A percentile compares a stretch with the other conserved stretches of the same genome.
These are phyloP conservation scores for Globisporangium solare DNA, from an alignment of 352 stramenopile genomes.

Conservation along the genomic window DNA sequence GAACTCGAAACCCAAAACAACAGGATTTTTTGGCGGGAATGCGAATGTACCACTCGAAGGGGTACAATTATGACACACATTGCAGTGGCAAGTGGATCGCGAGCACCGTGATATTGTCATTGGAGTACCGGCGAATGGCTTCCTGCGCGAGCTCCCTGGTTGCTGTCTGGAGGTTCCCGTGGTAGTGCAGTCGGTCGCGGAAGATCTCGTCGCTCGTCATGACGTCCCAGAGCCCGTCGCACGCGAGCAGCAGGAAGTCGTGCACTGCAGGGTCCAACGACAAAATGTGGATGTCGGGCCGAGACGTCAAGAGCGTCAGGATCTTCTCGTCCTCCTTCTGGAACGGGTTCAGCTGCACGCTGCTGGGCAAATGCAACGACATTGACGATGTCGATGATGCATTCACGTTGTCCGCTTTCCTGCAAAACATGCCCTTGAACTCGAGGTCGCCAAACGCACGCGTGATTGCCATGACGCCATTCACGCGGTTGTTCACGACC, in stretches of 20 bases:
- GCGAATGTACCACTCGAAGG: not conserved
- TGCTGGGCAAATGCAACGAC: conserved; percentile 9
- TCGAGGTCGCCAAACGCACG: conserved; percentile 80
- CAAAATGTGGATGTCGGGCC: conserved; percentile 42
- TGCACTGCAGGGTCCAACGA: conserved; percentile 33
- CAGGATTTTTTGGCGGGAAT: not conserved
- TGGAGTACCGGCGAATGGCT: conserved; percentile 64
- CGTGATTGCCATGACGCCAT: conserved; percentile 83
- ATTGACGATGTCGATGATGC: conserved; percentile 8
- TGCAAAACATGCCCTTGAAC: conserved; percentile 56
- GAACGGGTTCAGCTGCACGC: conserved; percentile 25
- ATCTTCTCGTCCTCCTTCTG: conserved; percentile 48
- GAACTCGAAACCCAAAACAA: conserved; percentile 1
- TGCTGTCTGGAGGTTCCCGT: conserved; percentile 52
- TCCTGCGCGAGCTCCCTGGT: conserved; percentile 72
- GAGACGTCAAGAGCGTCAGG: conserved; percentile 43
- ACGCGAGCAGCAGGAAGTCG: conserved; percentile 72
- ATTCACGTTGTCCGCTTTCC: conserved; percentile 8
- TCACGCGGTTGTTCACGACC: conserved; percentile 81
- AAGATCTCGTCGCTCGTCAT: conserved; percentile 67
- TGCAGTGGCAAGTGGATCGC: conserved; percentile 6
- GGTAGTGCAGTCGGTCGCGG: conserved; percentile 36
- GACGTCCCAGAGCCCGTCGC: conserved; percentile 83
- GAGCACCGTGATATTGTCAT: conserved; percentile 81
- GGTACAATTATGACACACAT: not conserved